phyloP scores from a whole-genome alignment of 208 protist species.

The Jaenimonas drosophilae region DNA sequence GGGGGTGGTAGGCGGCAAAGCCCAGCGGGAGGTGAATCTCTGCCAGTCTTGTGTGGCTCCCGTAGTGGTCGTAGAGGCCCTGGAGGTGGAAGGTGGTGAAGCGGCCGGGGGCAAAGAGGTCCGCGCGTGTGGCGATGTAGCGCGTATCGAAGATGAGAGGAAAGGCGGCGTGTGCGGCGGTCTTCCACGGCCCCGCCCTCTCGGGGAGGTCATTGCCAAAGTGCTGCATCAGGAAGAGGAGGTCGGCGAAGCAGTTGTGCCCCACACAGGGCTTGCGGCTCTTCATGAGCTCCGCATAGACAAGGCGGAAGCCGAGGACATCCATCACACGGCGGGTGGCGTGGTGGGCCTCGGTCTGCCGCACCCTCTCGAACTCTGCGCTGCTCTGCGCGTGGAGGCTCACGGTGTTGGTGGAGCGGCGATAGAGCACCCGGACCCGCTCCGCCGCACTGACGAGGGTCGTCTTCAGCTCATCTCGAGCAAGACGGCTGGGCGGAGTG shows the following conservation, averaged over 20 bases:
- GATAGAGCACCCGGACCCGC: no score
- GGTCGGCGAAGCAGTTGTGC: constrained; percentile 74
- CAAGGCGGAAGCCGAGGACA: constrained; percentile 52
- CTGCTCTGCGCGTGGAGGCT: constrained; percentile 14
- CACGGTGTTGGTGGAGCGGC: constrained; percentile 2
- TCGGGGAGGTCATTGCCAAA: constrained; percentile 36
- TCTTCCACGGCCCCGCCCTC: constrained; percentile 32
- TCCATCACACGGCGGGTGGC: constrained; percentile 24
- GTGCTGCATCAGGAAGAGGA: constrained; percentile 50
- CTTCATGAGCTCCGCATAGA: constrained; percentile 47
- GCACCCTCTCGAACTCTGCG: constrained; percentile 14
- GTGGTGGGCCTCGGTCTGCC: constrained; percentile 8
- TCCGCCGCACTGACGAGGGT: no score
- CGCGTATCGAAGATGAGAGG: constrained; percentile 59
- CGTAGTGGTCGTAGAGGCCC: constrained; percentile 46
- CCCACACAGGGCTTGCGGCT: constrained; percentile 61
- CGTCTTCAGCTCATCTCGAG: neutral
- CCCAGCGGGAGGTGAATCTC: constrained; percentile 41
- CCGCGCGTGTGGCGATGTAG: constrained; percentile 28
- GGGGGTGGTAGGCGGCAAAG: constrained; percentile 46
- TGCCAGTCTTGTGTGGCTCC: constrained; percentile 20
- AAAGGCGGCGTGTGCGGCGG: constrained; percentile 26
- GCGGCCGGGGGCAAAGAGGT: constrained; percentile 22
- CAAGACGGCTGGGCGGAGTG: neutral
- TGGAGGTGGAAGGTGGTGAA: constrained; percentile 30